Evolutionary conservation across 2,329 filamentous ascomycete species (phyloP).

Genomic region (Stagonosporopsis cucurbitacearum): DNA sequence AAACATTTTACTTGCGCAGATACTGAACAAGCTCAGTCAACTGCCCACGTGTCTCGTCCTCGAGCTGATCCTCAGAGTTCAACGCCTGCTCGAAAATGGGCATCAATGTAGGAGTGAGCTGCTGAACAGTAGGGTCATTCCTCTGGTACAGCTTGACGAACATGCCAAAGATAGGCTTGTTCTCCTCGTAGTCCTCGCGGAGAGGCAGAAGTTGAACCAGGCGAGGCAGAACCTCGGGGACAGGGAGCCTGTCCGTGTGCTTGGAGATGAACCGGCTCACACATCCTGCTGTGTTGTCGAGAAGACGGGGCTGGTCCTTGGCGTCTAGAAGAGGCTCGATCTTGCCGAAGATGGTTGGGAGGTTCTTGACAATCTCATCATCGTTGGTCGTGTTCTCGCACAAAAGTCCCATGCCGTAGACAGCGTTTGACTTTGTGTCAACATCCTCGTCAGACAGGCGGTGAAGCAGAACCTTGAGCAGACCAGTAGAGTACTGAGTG

Average conservation of each 20-base stretch:
- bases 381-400: conserved; percentile 79
- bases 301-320: conserved; percentile 78
- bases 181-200: conserved; percentile 95
- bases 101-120: conserved; percentile 72
- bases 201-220: conserved; percentile 82
- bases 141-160: conserved; percentile 82
- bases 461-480: conserved; percentile 83
- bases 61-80: conserved; percentile 75
- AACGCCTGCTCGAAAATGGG: conserved; percentile 77
- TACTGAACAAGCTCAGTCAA: conserved; percentile 69
- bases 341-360: conserved; percentile 79
- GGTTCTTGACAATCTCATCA: conserved; percentile 75
- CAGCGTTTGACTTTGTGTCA: conserved; percentile 93
- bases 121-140: conserved; percentile 71
- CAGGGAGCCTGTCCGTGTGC: conserved; percentile 81
- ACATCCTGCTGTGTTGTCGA: conserved; percentile 93
- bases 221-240: conserved; percentile 80
- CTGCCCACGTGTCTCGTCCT: conserved; percentile 71
- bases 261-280: conserved; percentile 90
- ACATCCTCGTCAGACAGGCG: conserved; percentile 87
- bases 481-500: conserved; percentile 76
- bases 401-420: conserved; percentile 87
- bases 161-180: conserved; percentile 90
- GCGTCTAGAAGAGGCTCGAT: conserved; percentile 84
- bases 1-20: conserved; percentile 48